Evolutionary conservation across 2,329 filamentous ascomycete genomes (phyloP).

Genomic region (Paecilomyces sp.): DNA sequence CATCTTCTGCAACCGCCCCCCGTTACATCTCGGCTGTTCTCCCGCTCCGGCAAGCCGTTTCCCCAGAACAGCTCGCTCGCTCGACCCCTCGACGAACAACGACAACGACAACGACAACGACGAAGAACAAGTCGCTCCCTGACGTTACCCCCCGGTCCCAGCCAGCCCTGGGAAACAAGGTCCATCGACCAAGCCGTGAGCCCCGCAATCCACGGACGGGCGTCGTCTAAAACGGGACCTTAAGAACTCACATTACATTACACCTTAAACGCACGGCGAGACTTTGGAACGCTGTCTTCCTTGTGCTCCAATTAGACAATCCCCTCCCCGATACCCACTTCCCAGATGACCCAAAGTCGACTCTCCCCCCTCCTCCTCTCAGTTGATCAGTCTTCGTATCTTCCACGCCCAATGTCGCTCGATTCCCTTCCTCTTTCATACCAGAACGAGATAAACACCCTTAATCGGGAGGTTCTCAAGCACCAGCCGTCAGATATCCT

Average conservation of each 20-base stretch:
- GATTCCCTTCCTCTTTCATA: constrained; percentile 32
- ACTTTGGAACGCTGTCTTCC: neutral
- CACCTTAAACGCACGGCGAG: neutral
- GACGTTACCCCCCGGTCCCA: neutral
- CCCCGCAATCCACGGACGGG: neutral
- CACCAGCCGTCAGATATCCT: constrained; percentile 56
- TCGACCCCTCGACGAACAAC: neutral
- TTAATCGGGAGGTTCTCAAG: constrained; percentile 55
- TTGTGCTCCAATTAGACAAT: constrained; percentile 17
- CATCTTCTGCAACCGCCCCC: neutral
- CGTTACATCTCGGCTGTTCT: neutral
- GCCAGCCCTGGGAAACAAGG: neutral
- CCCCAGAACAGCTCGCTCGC: neutral
- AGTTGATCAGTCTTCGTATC: constrained; percentile 3
- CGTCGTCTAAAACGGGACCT: constrained; percentile 1
- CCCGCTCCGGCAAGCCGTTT: neutral
- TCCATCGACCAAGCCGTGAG: neutral
- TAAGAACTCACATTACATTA: neutral
- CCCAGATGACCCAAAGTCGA: constrained; percentile 6
- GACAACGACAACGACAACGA: neutral
- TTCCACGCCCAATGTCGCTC: constrained; percentile 6
- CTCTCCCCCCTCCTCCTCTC: constrained; percentile 1
- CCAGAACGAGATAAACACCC: constrained; percentile 55
- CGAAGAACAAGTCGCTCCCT: neutral
- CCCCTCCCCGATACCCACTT: constrained; percentile 14